Evolutionary conservation across 129 eudicot species (phyloP), one percentile per base, ranked within the genome.

Genomic region (Helianthus annuus): DNA sequence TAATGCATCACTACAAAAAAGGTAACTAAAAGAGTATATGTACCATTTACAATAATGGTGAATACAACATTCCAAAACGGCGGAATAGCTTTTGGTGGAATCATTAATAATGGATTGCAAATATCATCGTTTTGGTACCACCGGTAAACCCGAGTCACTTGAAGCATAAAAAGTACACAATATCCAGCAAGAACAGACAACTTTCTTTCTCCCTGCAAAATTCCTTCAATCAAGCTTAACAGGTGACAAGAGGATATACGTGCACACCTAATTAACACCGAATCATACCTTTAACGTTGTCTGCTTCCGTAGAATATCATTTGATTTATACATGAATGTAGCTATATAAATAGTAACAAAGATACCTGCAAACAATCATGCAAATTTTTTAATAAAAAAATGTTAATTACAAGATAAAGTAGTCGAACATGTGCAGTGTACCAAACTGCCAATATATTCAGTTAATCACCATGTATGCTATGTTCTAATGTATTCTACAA

Each of bases 31-130:
- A 51, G 15, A 52, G 19, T 52, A 75, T 12, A 3, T 75, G 69
- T 85, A 91, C 97, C 97, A 57, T 88, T 91, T 44, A 91, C 88
- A 42, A 88, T 49, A 75, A 91, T 84, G 80, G 82, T 80, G 75
- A 87, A 91, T 70, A 85, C 56, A 52, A 92, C 97, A 71, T 88
- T 85, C 97, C 95, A 91, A 64, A 88, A 88, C 1, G 92, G 86
- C 27, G 97, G 97, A 66, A 88, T 80, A 57, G 75, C 86, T 80
- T 88, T 91, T 52, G 92, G 95, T 2, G 97, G 97, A 72, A 91
- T 75, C 96, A 90, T 90, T 58, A 87, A 72, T 63, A 90, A 75
- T 10, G 94, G 91, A 56, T 76, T 72, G 66, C 85, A 87, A 59
- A 90, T 79, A 75, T 87, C 87, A 59, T 90, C 96, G n/a, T n/a